Percentiles rank a stretch among this genome's conserved stretches.
Evolutionary conservation across 177 flowering plant genomes (phyloP).

Genomic region (Vitis hybrid): DNA sequence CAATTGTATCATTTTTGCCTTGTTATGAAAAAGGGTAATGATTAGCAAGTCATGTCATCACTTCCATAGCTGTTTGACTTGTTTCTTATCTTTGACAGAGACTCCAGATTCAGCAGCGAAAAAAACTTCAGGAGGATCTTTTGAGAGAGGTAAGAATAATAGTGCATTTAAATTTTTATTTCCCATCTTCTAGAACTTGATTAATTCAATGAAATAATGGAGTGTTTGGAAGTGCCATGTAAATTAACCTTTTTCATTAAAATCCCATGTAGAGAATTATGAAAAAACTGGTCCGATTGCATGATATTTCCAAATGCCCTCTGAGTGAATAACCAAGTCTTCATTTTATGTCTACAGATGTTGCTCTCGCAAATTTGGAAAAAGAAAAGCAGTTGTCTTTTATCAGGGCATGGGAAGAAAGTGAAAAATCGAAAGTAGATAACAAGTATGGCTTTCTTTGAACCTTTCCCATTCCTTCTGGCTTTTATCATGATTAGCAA

Average conservation of each 20-base stretch:
- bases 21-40: neutral
- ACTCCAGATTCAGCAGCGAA: constrained; percentile 38
- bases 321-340: neutral
- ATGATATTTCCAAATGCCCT: neutral
- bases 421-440: constrained; percentile 70
- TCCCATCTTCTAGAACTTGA: neutral
- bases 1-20: neutral
- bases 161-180: neutral
- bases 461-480: neutral
- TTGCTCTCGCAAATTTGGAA: constrained; percentile 64
- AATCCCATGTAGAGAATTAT: too few species aligned
- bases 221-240: neutral
- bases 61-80: constrained; percentile 1
- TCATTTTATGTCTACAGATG: constrained; percentile 43
- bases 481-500: neutral
- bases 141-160: constrained; percentile 53
- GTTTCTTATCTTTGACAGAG: constrained; percentile 33
- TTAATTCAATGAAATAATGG: neutral
- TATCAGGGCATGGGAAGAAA: constrained; percentile 91
- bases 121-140: constrained; percentile 51
- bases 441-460: constrained; percentile 59
- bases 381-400: constrained; percentile 60
- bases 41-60: neutral
- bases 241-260: too few species aligned
- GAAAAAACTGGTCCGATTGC: neutral